These are phyloP conservation scores for Striga asiatica DNA, from an alignment of 257 asterid genomes.

Conservation along the genomic window DNA sequence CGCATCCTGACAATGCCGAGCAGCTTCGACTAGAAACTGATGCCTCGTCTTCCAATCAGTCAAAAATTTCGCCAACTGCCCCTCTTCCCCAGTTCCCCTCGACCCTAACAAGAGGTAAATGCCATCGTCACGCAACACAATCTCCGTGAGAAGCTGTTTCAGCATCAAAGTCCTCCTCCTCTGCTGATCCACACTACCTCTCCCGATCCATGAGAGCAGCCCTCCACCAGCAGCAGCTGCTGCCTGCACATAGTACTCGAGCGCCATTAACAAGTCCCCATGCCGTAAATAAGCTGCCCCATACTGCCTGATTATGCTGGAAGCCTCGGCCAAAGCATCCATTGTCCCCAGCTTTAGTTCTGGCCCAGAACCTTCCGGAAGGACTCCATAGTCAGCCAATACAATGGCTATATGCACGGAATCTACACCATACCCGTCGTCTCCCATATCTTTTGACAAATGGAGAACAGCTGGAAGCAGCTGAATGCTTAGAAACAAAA, in stretches of 20 bases:
- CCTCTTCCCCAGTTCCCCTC: conserved; percentile 89
- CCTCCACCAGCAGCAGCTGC: conserved; percentile 98
- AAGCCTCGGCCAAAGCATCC: conserved; percentile 86
- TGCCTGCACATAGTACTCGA: conserved; percentile 92
- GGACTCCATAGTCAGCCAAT: conserved; percentile 68
- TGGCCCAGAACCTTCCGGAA: conserved; percentile 59
- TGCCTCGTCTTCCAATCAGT: conserved; percentile 57
- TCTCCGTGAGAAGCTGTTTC: conserved; percentile 77
- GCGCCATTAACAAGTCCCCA: conserved; percentile 58
- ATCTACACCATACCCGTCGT: conserved; percentile 67
- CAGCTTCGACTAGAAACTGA: conserved; percentile 79
- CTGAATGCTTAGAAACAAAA: conserved; percentile 87
- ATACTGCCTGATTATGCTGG: conserved; percentile 81
- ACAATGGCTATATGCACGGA: conserved; percentile 72
- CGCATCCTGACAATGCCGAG: conserved; percentile 68
- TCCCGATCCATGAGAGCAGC: conserved; percentile 77
- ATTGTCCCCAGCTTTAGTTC: conserved; percentile 58
- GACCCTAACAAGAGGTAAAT: conserved; percentile 71
- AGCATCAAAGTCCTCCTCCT: conserved; percentile 75
- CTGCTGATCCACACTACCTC: conserved; percentile 73
- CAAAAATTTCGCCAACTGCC: conserved; percentile 70
- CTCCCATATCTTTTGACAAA: conserved; percentile 75
- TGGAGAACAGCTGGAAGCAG: conserved; percentile 72
- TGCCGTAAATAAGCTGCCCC: conserved; percentile 77
- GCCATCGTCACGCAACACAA: conserved; percentile 73